These are phyloP conservation scores for Galerina marginata DNA, from an alignment of 768 basidiomycete species.

Conservation along the genomic window DNA sequence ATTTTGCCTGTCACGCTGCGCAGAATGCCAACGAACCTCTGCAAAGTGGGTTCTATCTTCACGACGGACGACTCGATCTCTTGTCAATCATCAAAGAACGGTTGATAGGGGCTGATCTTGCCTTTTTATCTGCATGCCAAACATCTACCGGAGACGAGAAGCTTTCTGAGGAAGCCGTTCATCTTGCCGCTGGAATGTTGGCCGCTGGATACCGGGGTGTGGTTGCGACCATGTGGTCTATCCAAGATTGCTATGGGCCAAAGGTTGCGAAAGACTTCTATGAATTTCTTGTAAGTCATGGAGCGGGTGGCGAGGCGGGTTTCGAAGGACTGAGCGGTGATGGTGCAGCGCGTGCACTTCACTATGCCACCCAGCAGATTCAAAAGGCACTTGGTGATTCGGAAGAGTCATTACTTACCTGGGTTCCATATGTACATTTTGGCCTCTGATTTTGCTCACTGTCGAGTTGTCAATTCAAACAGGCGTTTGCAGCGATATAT, in stretches of 20 bases:
- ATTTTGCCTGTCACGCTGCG: conserved; percentile 6
- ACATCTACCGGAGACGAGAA: background rate
- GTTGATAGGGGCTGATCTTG: background rate
- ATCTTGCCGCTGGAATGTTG: conserved; percentile 15
- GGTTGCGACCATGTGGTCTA: conserved; percentile 17
- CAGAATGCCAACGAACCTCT: background rate
- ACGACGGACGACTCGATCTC: conserved; percentile 1
- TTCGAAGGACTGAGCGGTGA: conserved; percentile 7
- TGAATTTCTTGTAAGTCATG: background rate
- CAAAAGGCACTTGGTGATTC: background rate
- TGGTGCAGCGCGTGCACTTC: background rate
- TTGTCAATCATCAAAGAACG: background rate
- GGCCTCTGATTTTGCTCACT: background rate
- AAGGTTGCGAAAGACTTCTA: too few relatives aligned
- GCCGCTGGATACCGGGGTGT: conserved; percentile 12
- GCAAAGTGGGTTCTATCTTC: background rate
- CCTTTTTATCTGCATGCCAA: conserved; percentile 9
- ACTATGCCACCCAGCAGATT: background rate
- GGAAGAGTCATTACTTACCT: background rate
- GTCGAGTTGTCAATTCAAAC: too few relatives aligned
- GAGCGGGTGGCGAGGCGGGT: background rate
- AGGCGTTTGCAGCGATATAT: too few relatives aligned
- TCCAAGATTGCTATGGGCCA: conserved; percentile 1
- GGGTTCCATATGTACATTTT: conserved; percentile 7
- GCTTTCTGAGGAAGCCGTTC: conserved; percentile 8